Base-by-base conservation (phyloP, 2,329 filamentous ascomycete species). In the Fusarium liriodendri region DNA sequence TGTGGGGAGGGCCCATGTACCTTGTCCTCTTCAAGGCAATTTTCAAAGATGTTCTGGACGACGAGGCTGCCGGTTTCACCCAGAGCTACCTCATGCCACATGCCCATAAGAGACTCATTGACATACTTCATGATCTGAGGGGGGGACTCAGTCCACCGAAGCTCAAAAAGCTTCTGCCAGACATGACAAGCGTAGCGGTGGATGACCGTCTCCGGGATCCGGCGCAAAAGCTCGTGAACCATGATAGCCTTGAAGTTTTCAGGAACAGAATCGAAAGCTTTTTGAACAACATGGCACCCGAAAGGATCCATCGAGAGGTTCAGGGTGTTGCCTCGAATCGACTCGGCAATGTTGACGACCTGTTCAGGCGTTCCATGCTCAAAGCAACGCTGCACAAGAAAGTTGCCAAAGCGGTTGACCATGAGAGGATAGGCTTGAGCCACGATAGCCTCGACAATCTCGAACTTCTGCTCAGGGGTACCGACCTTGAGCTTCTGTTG, bases 1-100 rank as follows among this genome's bases (percentile, higher is more conserved):
- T 27, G 5, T 33, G 18, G 6, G n/a, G 14, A 5, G 16, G 42
- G 10, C 1, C 7, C n/a, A 20, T 86, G 73, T 86, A 96, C 95
- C 91, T 99, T 99, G 85, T 99, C 97, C 79, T 98, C 96, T 80
- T 99, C 97, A 33, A 98, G 89, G 79, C 97, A 99, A 80, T 99
- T 99, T 86, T 99, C 97, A 82, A 99, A 99, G 80, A 99, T 99
- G 82, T 99, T 99, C 84, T 99, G 97, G 58, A 99, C 97, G 54
- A 99, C 97, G 77, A 99, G 88, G 82, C 97, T 99, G 70, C 97
- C 97, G 13, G 97, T 99, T 86, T 99, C 97, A 38, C 97, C 97
- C 62, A 98, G 87, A 25, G 97, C 97, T 73, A 99, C 97, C 80
- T 99, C 96, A 80, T 98, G 95, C 97, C 97, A 99, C 95, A 98